Percentiles rank a stretch among this genome's conserved stretches.
Evolutionary conservation across 768 basidiomycete species (phyloP).

Genomic region (Russula brevipes): DNA sequence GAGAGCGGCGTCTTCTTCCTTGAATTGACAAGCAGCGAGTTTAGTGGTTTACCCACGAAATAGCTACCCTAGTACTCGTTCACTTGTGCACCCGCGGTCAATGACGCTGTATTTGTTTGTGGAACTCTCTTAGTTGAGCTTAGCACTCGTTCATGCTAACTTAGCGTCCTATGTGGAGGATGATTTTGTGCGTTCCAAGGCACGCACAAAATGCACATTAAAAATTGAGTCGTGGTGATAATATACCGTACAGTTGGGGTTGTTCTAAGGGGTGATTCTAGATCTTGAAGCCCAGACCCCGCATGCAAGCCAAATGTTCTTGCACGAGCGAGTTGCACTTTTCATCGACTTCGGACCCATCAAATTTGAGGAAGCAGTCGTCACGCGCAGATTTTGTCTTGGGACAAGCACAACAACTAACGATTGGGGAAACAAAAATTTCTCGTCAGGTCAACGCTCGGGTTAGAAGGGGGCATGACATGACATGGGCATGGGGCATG

Average conservation of each 20-base stretch:
- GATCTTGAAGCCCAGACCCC: constrained; percentile 80
- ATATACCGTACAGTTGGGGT: too few relatives aligned
- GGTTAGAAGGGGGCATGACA: background rate
- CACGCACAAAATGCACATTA: too few relatives aligned
- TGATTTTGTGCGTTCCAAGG: too few relatives aligned
- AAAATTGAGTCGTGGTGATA: too few relatives aligned
- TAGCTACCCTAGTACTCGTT: background rate
- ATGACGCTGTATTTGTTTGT: background rate
- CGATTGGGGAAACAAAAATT: background rate
- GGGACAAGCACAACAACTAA: constrained; percentile 93
- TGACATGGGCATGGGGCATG: too few relatives aligned
- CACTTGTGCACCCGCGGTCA: too few relatives aligned
- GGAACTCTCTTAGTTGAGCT: background rate
- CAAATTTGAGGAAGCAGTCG: constrained; percentile 84
- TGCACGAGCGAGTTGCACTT: constrained; percentile 78
- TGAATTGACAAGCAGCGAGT: background rate
- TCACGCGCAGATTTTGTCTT: constrained; percentile 90
- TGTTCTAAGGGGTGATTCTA: constrained; percentile 30
- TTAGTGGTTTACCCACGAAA: background rate
- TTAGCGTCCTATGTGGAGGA: too few relatives aligned
- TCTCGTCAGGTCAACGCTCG: background rate
- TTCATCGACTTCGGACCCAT: constrained; percentile 57
- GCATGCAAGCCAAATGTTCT: constrained; percentile 88
- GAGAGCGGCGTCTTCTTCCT: background rate
- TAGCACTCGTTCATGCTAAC: background rate